Evolutionary conservation across 1,284 basidiomycete genomes (phyloP).

Genomic region (Baeospora myosura): DNA sequence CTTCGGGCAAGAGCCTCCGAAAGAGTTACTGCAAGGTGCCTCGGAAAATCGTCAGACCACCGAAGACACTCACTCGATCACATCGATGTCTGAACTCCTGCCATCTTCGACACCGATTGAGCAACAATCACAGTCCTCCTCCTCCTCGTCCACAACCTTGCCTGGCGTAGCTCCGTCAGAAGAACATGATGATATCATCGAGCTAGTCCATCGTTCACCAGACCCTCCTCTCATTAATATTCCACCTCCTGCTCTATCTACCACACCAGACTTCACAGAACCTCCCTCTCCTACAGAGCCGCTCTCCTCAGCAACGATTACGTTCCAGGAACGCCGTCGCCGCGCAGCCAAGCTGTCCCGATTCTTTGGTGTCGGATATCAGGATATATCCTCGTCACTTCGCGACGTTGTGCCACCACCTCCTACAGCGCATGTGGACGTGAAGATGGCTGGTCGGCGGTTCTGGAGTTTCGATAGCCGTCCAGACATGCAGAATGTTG

Average conservation of each 20-base stretch:
- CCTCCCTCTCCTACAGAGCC: neutral
- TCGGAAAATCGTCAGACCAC: too few relatives aligned
- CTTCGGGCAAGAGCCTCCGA: slow-evolving; percentile 36
- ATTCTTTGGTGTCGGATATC: slow-evolving; percentile 53
- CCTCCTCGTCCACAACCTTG: neutral
- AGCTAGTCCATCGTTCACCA: neutral
- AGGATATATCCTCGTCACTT: slow-evolving; percentile 29
- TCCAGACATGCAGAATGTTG: slow-evolving; percentile 19
- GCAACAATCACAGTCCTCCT: neutral
- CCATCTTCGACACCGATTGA: neutral
- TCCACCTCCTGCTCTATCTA: neutral
- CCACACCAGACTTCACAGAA: neutral
- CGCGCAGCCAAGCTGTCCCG: slow-evolving; percentile 47
- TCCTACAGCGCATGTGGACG: slow-evolving; percentile 24
- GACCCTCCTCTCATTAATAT: slow-evolving; percentile 1
- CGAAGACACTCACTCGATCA: neutral
- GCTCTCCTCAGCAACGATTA: slow-evolving; percentile 5
- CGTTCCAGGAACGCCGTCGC: slow-evolving; percentile 36
- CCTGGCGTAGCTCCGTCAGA: neutral
- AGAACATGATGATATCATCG: neutral
- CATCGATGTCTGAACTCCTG: neutral
- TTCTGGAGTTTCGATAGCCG: slow-evolving; percentile 32
- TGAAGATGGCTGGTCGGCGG: slow-evolving; percentile 29
- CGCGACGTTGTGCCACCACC: slow-evolving; percentile 7
- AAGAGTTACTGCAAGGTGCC: slow-evolving; percentile 22